Evolutionary conservation across 148 eudicot genomes (phyloP).

Genomic region (Salicornia ramosissima): DNA sequence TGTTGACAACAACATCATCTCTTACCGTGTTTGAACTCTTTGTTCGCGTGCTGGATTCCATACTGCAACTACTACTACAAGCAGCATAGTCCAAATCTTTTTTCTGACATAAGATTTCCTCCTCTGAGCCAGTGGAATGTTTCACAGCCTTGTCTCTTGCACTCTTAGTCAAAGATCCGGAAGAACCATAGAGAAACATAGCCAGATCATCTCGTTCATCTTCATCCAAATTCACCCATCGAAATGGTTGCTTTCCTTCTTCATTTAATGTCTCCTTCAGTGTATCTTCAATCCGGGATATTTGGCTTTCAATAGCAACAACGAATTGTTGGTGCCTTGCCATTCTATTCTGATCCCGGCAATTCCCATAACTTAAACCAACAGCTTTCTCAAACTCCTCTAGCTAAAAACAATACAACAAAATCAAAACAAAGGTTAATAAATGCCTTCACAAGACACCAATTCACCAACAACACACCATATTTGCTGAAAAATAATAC

Average conservation of each 20-base stretch:
- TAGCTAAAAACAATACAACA: slow-evolving; percentile 38
- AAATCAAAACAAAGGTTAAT: slow-evolving; percentile 1
- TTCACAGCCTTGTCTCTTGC: slow-evolving; percentile 22
- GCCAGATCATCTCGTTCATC: slow-evolving; percentile 86
- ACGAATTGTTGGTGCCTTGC: slow-evolving; percentile 72
- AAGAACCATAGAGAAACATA: slow-evolving; percentile 65
- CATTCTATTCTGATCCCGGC: slow-evolving; percentile 47
- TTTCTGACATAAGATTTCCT: slow-evolving; percentile 20
- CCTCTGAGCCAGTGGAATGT: slow-evolving; percentile 10
- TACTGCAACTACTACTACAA: slow-evolving; percentile 22
- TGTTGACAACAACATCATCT: slow-evolving; percentile 32
- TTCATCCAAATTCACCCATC: slow-evolving; percentile 84
- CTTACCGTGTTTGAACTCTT: slow-evolving; percentile 14
- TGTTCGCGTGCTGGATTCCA: slow-evolving; percentile 17
- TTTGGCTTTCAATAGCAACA: slow-evolving; percentile 67
- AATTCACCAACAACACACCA: background rate
- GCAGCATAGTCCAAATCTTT: slow-evolving; percentile 27
- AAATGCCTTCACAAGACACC: background rate
- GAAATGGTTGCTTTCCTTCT: slow-evolving; percentile 52
- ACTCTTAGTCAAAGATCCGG: slow-evolving; percentile 24
- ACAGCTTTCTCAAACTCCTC: slow-evolving; percentile 92
- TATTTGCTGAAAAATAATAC: too few relatives aligned
- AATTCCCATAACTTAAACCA: slow-evolving; percentile 57
- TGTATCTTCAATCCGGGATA: slow-evolving; percentile 58
- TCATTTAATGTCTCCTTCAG: slow-evolving; percentile 43